A percentile compares a stretch with the other conserved stretches of the same genome.
These are phyloP conservation scores for Stygiomarasmius scandens DNA, from an alignment of 1,284 basidiomycete species.

Conservation along the genomic window DNA sequence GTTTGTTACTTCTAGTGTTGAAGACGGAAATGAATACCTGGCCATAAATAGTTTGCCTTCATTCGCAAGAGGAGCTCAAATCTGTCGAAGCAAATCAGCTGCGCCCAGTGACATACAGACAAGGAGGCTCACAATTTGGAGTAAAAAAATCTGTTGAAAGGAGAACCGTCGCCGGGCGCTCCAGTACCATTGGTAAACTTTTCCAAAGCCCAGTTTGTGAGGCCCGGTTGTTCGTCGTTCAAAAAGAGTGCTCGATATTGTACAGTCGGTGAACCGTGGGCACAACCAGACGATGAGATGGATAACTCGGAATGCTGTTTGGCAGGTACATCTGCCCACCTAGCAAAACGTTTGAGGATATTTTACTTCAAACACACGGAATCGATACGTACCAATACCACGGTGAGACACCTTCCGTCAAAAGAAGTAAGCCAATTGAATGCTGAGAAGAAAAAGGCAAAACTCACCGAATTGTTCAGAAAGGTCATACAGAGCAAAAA, in stretches of 20 bases:
- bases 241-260: constrained; percentile 73
- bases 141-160: constrained; percentile 65
- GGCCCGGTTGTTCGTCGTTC: constrained; percentile 57
- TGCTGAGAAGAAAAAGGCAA: constrained; percentile 5
- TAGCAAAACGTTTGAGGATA: constrained; percentile 21
- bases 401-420: constrained; percentile 55
- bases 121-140: constrained; percentile 4
- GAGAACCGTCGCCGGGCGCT: constrained; percentile 49
- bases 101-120: not conserved
- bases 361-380: not conserved
- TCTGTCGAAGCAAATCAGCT: constrained; percentile 30
- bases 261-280: constrained; percentile 69
- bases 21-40: constrained; percentile 38
- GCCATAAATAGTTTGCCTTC: constrained; percentile 75
- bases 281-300: constrained; percentile 53
- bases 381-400: constrained; percentile 58
- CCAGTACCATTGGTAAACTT: constrained; percentile 14
- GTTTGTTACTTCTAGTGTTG: not conserved
- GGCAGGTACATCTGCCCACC: constrained; percentile 73
- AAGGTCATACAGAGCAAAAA: constrained; percentile 70
- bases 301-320: constrained; percentile 52
- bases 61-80: constrained; percentile 70
- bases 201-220: constrained; percentile 36
- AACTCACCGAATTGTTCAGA: constrained; percentile 69
- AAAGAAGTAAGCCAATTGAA: not conserved